A percentile compares a stretch with the other conserved stretches of the same genome.
These are phyloP conservation scores for Fusarium clavum DNA, from an alignment of 2,329 filamentous ascomycete genomes.

Conservation along the genomic window DNA sequence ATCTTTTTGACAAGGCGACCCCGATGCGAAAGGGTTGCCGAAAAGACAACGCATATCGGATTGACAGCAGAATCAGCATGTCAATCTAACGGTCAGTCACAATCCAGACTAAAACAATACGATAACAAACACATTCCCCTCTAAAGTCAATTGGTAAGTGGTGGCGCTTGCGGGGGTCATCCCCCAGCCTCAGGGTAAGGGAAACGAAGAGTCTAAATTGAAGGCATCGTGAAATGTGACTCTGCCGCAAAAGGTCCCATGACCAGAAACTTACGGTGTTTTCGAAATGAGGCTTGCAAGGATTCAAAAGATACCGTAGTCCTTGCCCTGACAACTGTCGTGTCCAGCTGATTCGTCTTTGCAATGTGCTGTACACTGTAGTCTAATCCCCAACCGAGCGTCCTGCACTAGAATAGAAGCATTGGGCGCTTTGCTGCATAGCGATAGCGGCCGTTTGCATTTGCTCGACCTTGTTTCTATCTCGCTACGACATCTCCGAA, in stretches of 20 bases:
- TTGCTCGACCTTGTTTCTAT: not conserved
- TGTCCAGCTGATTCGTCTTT: conserved; percentile 26
- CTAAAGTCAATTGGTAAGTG: not conserved
- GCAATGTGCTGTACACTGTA: not conserved
- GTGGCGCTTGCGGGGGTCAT: not conserved
- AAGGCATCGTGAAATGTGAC: conserved; percentile 33
- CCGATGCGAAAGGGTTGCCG: not conserved
- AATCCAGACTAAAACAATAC: not conserved
- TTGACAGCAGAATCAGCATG: not conserved
- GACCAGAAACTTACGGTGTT: conserved; percentile 22
- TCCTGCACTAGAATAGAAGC: not conserved
- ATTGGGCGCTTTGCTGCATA: not conserved
- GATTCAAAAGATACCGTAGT: not conserved
- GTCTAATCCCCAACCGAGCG: conserved; percentile 8
- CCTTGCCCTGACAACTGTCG: not conserved
- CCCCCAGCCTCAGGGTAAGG: not conserved
- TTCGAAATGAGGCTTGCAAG: not conserved
- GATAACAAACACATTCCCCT: not conserved
- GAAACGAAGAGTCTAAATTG: not conserved
- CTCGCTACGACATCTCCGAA: conserved; percentile 9
- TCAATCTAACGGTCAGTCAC: not conserved
- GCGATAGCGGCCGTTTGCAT: conserved; percentile 10
- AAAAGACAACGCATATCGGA: not conserved
- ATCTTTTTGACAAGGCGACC: not conserved
- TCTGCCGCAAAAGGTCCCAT: conserved; percentile 31